Percentiles rank a stretch among this genome's conserved stretches.
Conservation (phyloP, 306 rosid species). For the Dryas drummondii region DNA sequence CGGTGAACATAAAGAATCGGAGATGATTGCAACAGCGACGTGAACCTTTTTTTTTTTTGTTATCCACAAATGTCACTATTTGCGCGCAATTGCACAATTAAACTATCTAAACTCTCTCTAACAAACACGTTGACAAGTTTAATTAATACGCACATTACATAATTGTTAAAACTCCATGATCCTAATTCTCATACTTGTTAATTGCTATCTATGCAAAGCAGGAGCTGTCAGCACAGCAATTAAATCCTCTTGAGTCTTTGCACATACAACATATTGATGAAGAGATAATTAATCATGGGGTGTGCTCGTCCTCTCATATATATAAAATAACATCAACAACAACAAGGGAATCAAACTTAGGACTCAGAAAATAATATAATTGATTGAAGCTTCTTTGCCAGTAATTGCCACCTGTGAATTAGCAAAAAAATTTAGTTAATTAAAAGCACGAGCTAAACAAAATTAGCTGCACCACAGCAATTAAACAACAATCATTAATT, state of each 20-base stretch:
- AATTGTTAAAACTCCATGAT: neutral
- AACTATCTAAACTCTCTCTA: neutral
- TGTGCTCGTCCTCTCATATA: neutral
- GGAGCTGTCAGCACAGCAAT: neutral
- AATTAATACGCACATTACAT: neutral
- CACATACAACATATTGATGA: neutral
- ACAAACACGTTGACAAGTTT: neutral
- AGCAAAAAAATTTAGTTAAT: neutral
- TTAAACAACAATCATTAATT: too few species aligned
- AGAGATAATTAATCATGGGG: neutral
- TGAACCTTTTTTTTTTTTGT: slow-evolving; percentile 6
- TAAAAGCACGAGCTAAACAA: neutral
- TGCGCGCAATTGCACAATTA: neutral
- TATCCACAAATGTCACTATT: neutral
- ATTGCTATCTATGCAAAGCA: neutral
- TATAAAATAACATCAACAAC: neutral
- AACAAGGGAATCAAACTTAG: neutral
- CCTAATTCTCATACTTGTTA: neutral
- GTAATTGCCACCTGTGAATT: neutral
- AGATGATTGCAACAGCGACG: slow-evolving; percentile 12
- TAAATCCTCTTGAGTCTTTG: neutral
- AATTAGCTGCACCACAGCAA: neutral
- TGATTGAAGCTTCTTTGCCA: slow-evolving; percentile 1
- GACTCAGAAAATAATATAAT: neutral
- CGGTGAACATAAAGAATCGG: neutral